Evolutionary conservation across 495 filamentous ascomycete genomes (phyloP).

Genomic region (Hypoxylon lienhwacheense): DNA sequence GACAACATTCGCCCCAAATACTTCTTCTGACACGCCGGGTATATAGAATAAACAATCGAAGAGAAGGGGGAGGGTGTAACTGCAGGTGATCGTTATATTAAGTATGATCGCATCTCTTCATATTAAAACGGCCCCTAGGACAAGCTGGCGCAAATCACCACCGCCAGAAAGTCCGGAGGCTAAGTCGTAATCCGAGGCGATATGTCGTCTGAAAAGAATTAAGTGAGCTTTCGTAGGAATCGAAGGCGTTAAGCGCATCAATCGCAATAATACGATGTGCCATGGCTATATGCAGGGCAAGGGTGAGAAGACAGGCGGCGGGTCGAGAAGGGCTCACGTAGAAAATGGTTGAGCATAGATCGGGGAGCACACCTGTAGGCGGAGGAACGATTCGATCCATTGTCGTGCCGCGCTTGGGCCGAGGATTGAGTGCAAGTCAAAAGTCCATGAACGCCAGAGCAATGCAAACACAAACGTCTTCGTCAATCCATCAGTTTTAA

Average conservation of each 20-base stretch:
- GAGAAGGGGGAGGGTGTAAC: slow-evolving; percentile 40
- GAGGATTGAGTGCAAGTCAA: slow-evolving; percentile 20
- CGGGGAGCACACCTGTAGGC: slow-evolving; percentile 3
- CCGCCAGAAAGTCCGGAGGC: slow-evolving; percentile 13
- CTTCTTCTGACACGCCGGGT: slow-evolving; percentile 42
- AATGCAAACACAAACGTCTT: slow-evolving; percentile 46
- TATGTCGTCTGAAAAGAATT: slow-evolving; percentile 28
- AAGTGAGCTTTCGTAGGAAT: slow-evolving; percentile 26
- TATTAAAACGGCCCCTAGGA: slow-evolving; percentile 20
- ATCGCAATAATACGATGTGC: slow-evolving; percentile 36
- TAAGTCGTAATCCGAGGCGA: slow-evolving; percentile 34
- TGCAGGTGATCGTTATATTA: slow-evolving; percentile 34
- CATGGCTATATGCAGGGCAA: slow-evolving; percentile 38
- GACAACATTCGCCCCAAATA: slow-evolving; percentile 34
- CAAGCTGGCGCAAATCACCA: slow-evolving; percentile 12
- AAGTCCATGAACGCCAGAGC: slow-evolving; percentile 36
- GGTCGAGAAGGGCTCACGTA: slow-evolving; percentile 5
- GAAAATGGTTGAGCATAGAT: slow-evolving; percentile 6
- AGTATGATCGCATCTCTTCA: slow-evolving; percentile 31
- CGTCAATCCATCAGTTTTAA: slow-evolving; percentile 44
- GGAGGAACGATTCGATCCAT: slow-evolving; percentile 6
- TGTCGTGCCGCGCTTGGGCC: slow-evolving; percentile 24
- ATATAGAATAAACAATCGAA: slow-evolving; percentile 49
- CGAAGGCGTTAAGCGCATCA: slow-evolving; percentile 40
- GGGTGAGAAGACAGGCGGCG: slow-evolving; percentile 8